Percentiles rank a stretch among this genome's conserved stretches.
Evolutionary conservation across 257 asterid genomes (phyloP).

Genomic region (Marsdenia floribunda): DNA sequence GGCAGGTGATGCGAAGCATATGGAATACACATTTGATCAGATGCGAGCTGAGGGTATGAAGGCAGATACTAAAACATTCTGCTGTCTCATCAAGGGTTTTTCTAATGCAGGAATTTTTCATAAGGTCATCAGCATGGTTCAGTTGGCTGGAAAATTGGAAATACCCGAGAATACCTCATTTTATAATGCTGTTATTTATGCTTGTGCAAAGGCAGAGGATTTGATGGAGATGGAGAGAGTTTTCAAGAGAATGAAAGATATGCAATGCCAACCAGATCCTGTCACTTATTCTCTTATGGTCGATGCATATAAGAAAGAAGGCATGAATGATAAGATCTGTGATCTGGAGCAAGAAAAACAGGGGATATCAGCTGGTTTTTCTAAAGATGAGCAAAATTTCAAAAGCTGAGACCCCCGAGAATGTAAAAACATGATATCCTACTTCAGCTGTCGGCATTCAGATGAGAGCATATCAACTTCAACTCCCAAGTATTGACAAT

Average conservation of each 20-base stretch:
- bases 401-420: constrained; percentile 4
- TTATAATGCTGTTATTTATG: constrained; percentile 70
- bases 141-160: constrained; percentile 74
- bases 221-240: constrained; percentile 90
- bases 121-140: constrained; percentile 69
- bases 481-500: neutral
- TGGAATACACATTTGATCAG: constrained; percentile 81
- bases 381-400: constrained; percentile 14
- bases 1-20: constrained; percentile 69
- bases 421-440: neutral
- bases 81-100: constrained; percentile 82
- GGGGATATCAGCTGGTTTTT: constrained; percentile 19
- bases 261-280: constrained; percentile 60
- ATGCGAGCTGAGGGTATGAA: constrained; percentile 79
- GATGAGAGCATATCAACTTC: constrained; percentile 8
- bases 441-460: neutral
- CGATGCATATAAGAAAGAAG: constrained; percentile 72
- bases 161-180: constrained; percentile 82
- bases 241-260: constrained; percentile 76
- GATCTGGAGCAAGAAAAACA: constrained; percentile 65
- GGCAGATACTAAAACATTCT: constrained; percentile 78
- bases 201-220: constrained; percentile 81
- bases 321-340: constrained; percentile 74
- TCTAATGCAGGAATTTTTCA: constrained; percentile 78
- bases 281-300: constrained; percentile 67